A percentile compares a stretch with the other conserved stretches of the same genome.
Conservation (phyloP, 495 filamentous ascomycete genomes). For the Physcia stellaris region DNA sequence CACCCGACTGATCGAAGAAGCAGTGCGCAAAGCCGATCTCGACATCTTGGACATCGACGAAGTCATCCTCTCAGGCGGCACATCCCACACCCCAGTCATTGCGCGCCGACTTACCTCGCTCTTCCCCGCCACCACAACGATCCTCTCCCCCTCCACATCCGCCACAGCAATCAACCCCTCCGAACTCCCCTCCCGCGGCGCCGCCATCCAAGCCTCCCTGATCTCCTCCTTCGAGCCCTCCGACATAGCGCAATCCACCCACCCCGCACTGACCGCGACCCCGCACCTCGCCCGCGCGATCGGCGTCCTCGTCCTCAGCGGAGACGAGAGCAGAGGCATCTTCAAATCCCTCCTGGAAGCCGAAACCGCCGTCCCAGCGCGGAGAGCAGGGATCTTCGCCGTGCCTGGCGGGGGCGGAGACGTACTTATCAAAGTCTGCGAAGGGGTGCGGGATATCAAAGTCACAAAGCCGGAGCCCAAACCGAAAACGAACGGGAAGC, state of each 20-base stretch:
- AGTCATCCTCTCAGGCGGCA: constrained; percentile 84
- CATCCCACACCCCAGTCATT: constrained; percentile 86
- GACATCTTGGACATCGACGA: constrained; percentile 90
- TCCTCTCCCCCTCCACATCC: constrained; percentile 71
- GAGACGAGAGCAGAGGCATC: constrained; percentile 40
- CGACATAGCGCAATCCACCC: constrained; percentile 90
- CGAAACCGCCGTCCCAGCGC: constrained; percentile 82
- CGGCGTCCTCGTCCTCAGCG: constrained; percentile 65
- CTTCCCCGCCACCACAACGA: constrained; percentile 67
- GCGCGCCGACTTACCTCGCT: constrained; percentile 57
- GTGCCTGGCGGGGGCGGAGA: constrained; percentile 68
- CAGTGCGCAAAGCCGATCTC: constrained; percentile 79
- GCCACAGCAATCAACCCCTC: constrained; percentile 79
- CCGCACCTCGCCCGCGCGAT: constrained; percentile 81
- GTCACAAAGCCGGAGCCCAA: constrained; percentile 65
- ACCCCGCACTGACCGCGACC: constrained; percentile 87
- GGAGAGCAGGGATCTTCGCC: constrained; percentile 62
- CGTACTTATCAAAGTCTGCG: constrained; percentile 72
- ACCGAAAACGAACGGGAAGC: constrained; percentile 35
- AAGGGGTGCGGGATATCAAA: constrained; percentile 80
- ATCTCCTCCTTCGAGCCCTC: constrained; percentile 84
- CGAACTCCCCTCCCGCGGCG: constrained; percentile 76
- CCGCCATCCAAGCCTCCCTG: constrained; percentile 86
- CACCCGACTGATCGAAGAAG: constrained; percentile 68
- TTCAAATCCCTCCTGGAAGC: constrained; percentile 69